Base-by-base conservation (phyloP, 1,284 basidiomycete species). In the Cryptococcus maquisensis region DNA sequence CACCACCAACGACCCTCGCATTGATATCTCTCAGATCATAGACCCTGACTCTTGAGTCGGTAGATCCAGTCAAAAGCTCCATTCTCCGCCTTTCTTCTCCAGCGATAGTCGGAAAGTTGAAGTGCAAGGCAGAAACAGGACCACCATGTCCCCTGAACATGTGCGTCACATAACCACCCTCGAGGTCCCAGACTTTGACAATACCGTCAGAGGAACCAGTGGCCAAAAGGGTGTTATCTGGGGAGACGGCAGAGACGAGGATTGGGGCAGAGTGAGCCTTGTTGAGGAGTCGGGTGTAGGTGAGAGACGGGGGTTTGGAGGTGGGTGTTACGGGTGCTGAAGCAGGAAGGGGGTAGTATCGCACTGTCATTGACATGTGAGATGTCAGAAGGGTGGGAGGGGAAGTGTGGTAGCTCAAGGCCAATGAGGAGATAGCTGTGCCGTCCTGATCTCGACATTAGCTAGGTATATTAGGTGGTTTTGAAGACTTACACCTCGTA, bases 141-240 rank as follows among this genome's bases (percentile, higher is more conserved):
- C 96, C 95, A 7, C 94, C 96, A 69, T 98, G 96, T 10, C 95
- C 95, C 68, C 89, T 88, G 80, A 97, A 94, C 13, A 93, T 82
- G 74, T 99, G 96, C 0, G 96, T 99, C 40, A 90, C 84, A 72
- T 87, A 94, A 9, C 92, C 95, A 18, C 86, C 85, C 3, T 81
- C 78, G 44, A 95, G 83, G 72, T 98, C 88, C 92, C 93, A 98
- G 9, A 99, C 89, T 79, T 98, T 98, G 53, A 97, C 95, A 20
- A 90, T 83, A 15, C 96, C 95, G 66, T 98, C 96, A 4, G 93
- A 90, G 9, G 92, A 88, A 0, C 94, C 96, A 7, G 95, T 96
- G 1, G 96, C 95, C 57, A 98, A 82, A 55, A 97, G 86, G 0
- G 87, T 87, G 86, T 90, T 24, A 88, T 92, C n/a, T 87, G 90